Evolutionary conservation across 306 rosid genomes (phyloP).

Genomic region (Prunus mume): DNA sequence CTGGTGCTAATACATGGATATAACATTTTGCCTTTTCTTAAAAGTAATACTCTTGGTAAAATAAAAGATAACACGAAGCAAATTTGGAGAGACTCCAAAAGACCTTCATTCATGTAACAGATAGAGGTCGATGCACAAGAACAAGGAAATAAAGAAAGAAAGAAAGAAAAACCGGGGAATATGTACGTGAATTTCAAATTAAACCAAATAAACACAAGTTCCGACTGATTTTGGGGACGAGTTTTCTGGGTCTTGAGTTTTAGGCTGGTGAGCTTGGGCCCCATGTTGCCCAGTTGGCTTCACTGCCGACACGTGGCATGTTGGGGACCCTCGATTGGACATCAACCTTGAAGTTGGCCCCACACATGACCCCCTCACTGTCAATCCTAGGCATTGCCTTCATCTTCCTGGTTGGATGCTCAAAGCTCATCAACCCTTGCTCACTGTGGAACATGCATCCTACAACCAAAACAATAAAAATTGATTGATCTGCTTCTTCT

Average conservation of each 20-base stretch:
- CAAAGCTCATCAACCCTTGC: slow-evolving; percentile 74
- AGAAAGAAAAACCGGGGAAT: background rate
- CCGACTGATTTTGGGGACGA: background rate
- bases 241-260: background rate
- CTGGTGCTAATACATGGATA: no score
- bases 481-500: background rate
- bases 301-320: slow-evolving; percentile 99
- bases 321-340: slow-evolving; percentile 50
- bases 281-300: slow-evolving; percentile 89
- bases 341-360: slow-evolving; percentile 88
- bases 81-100: background rate
- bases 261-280: slow-evolving; percentile 30
- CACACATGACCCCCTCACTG: slow-evolving; percentile 92
- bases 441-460: slow-evolving; percentile 93
- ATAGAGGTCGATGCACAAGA: background rate
- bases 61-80: background rate
- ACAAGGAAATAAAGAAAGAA: background rate
- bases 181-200: background rate
- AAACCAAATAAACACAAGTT: background rate
- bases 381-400: slow-evolving; percentile 94
- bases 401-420: slow-evolving; percentile 85
- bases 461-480: slow-evolving; percentile 22
- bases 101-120: background rate
- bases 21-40: no score
- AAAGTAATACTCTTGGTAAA: background rate